Evolutionary conservation across 306 rosid species (phyloP), one percentile per base, ranked within the genome.

Genomic region (Cucumis melo): DNA sequence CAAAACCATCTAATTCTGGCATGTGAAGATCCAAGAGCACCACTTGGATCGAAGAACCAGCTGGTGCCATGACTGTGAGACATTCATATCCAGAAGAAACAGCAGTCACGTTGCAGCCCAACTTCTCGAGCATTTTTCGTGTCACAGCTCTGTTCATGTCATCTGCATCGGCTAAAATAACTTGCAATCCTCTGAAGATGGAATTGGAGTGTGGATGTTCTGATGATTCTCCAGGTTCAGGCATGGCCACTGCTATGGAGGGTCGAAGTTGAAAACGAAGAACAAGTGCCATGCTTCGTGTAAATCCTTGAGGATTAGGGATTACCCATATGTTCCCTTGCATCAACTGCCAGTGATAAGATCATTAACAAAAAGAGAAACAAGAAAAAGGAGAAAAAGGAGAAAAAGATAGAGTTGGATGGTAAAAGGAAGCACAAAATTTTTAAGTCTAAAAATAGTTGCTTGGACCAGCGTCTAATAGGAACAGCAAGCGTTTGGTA

Each of bases 131-230:
- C 89, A 90, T 81, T 77, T 62, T 92, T 51, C 83, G 85, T 6
- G 97, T 95, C 77, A 95, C 99, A 6, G 87, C 97, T 79, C 99
- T 86, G 88, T 95, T 95, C 83, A 92, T 85, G 63, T 95, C 91
- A n/a, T 95, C 97, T 9, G 80, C 86, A 81, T 95, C 99, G 0
- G 88, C 96, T 77, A 95, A 74, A 46, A 92, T 77, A 63, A 95
- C 92, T 83, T 88, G 96, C 83, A 92, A 85, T 64, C 92, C 90
- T 68, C 86, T 80, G 81, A 95, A 83, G 79, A 90, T 41, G 42
- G 98, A 87, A 81, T 95, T 88, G 60, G 99, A 92, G 60, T 78
- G 72, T 2, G 82, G 77, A 27, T 70, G 87, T 34, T 90, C 97
- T 4, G 91, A 90, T 34, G 90, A 86, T 70, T 85, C 92, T 78